Conservation (phyloP, 129 eudicot genomes). For the Lonicera japonica region DNA sequence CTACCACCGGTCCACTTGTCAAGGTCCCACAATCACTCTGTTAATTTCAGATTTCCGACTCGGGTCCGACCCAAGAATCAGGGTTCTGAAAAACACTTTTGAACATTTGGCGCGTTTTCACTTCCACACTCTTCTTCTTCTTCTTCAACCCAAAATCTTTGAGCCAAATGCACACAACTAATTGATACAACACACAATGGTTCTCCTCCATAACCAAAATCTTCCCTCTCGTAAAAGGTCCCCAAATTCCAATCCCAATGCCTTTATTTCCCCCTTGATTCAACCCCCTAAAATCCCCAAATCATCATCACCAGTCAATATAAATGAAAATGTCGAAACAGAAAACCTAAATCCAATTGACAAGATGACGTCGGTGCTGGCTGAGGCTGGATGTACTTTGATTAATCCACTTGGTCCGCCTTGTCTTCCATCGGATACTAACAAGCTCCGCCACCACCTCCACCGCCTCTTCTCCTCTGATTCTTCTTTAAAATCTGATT, state of each 20-base stretch:
- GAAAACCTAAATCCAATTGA: constrained; percentile 32
- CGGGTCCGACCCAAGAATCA: too few relatives aligned
- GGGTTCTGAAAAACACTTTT: too few relatives aligned
- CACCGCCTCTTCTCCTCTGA: constrained; percentile 33
- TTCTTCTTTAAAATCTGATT: constrained; percentile 32
- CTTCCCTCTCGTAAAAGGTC: constrained; percentile 45
- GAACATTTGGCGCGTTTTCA: too few relatives aligned
- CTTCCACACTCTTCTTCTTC: too few relatives aligned
- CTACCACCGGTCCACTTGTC: too few relatives aligned
- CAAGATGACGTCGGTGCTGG: constrained; percentile 47
- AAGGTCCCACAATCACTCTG: too few relatives aligned
- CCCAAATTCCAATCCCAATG: constrained; percentile 22
- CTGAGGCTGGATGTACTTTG: constrained; percentile 70
- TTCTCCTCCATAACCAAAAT: constrained; percentile 25
- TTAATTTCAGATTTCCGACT: too few relatives aligned
- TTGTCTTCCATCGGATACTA: constrained; percentile 56
- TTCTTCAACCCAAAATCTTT: too few relatives aligned
- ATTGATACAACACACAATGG: constrained; percentile 17
- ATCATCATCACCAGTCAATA: constrained; percentile 15
- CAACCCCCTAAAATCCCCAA: constrained; percentile 36
- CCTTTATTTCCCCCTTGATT: constrained; percentile 35
- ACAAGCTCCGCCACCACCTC: constrained; percentile 45
- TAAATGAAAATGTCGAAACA: background rate
- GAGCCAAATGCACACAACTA: too few relatives aligned
- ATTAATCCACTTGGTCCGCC: constrained; percentile 54